A percentile compares a stretch with the other conserved stretches of the same genome.
Evolutionary conservation across 2,329 filamentous ascomycete genomes (phyloP).

Genomic region (Ceratocystis cubensis): DNA sequence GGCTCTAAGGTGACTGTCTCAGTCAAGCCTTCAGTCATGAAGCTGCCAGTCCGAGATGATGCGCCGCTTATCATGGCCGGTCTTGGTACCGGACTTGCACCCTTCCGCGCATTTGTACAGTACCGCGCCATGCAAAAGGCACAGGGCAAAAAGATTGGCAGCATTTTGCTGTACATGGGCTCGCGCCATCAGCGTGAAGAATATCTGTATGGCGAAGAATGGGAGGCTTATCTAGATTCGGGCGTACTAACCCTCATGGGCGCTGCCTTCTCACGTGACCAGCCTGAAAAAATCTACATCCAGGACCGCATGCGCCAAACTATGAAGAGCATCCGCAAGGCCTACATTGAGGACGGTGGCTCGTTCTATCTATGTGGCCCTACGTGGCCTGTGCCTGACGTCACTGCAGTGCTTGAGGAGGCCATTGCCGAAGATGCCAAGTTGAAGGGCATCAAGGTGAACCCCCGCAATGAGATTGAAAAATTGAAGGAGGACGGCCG

Average conservation of each 20-base stretch:
- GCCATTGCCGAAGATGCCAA: slow-evolving; percentile 68
- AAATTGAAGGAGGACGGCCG: slow-evolving; percentile 86
- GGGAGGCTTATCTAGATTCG: slow-evolving; percentile 93
- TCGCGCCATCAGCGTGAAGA: slow-evolving; percentile 95
- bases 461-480: slow-evolving; percentile 84
- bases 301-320: slow-evolving; percentile 95
- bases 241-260: slow-evolving; percentile 91
- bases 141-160: slow-evolving; percentile 88
- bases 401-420: slow-evolving; percentile 87
- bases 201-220: slow-evolving; percentile 97
- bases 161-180: slow-evolving; percentile 91
- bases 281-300: slow-evolving; percentile 98
- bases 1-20: slow-evolving; percentile 77
- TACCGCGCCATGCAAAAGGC: slow-evolving; percentile 96
- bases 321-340: slow-evolving; percentile 65
- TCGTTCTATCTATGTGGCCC: slow-evolving; percentile 96
- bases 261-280: slow-evolving; percentile 88
- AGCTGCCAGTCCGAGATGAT: slow-evolving; percentile 75
- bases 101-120: slow-evolving; percentile 98
- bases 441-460: slow-evolving; percentile 63
- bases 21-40: slow-evolving; percentile 98
- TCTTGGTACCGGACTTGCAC: slow-evolving; percentile 91
- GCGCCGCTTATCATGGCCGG: slow-evolving; percentile 98
- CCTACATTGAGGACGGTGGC: slow-evolving; percentile 77
- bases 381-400: slow-evolving; percentile 96